Conservation (phyloP, 805 yeast species). For the Candida montana region DNA sequence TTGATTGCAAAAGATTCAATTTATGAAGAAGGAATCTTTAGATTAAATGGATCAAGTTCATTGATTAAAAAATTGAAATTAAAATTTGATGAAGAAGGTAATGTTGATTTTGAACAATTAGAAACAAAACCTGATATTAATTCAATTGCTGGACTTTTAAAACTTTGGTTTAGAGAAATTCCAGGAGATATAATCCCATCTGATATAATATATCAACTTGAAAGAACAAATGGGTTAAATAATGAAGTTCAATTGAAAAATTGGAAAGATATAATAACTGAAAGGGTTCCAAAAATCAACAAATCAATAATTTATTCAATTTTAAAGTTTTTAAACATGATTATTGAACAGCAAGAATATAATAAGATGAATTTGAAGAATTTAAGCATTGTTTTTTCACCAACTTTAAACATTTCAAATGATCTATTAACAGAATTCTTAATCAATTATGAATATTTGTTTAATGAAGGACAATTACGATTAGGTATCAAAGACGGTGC, state of each 20-base stretch:
- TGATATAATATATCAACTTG: slow-evolving; percentile 37
- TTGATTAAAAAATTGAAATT: slow-evolving; percentile 65
- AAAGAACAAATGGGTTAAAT: slow-evolving; percentile 14
- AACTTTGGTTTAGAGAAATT: slow-evolving; percentile 73
- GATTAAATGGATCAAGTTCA: slow-evolving; percentile 84
- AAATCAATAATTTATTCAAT: slow-evolving; percentile 56
- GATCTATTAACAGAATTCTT: slow-evolving; percentile 55
- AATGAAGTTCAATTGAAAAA: slow-evolving; percentile 29
- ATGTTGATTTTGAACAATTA: slow-evolving; percentile 53
- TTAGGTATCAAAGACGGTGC: slow-evolving; percentile 48
- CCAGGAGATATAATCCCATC: slow-evolving; percentile 66
- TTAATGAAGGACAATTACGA: slow-evolving; percentile 45
- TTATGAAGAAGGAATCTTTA: slow-evolving; percentile 86
- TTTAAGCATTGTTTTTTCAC: slow-evolving; percentile 74
- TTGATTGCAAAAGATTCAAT: slow-evolving; percentile 62
- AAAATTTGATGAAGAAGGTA: slow-evolving; percentile 60
- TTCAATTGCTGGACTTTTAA: slow-evolving; percentile 80
- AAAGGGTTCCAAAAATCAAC: slow-evolving; percentile 46
- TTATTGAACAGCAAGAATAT: slow-evolving; percentile 50
- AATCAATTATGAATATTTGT: slow-evolving; percentile 57
- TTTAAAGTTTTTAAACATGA: slow-evolving; percentile 62
- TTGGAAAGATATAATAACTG: slow-evolving; percentile 24
- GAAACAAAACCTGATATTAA: slow-evolving; percentile 58
- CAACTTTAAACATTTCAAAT: slow-evolving; percentile 66
- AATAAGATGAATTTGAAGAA: slow-evolving; percentile 86